These are phyloP conservation scores for Eucalyptus lansdowneana DNA, from an alignment of 345 rosid genomes.

Conservation along the genomic window DNA sequence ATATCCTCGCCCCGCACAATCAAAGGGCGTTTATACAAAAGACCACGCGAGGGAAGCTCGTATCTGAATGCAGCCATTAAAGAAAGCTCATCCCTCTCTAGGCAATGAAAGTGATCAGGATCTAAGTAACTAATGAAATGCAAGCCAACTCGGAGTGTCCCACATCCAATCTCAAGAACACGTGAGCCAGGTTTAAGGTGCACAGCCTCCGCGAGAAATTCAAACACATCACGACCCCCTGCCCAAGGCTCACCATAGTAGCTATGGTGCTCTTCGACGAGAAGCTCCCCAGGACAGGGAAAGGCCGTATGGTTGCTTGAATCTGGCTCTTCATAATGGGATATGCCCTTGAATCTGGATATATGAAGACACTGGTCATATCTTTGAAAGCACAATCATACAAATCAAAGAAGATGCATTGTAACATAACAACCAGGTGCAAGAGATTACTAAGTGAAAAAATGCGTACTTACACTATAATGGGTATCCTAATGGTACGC, in stretches of 20 bases:
- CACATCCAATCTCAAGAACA: conserved; percentile 95
- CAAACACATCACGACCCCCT: conserved; percentile 89
- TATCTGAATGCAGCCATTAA: conserved; percentile 89
- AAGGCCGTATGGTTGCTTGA: conserved; percentile 53
- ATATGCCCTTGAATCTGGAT: conserved; percentile 75
- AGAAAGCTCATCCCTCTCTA: conserved; percentile 92
- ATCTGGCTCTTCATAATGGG: conserved; percentile 62
- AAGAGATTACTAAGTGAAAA: background rate
- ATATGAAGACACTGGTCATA: background rate
- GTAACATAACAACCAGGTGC: background rate
- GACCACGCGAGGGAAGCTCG: conserved; percentile 96
- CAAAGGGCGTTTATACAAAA: conserved; percentile 67
- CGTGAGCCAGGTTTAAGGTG: conserved; percentile 31
- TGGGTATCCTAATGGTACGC: background rate
- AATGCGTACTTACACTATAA: background rate
- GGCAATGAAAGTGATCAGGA: conserved; percentile 68
- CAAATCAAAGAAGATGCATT: background rate
- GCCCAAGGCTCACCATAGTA: conserved; percentile 99
- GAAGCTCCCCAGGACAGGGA: conserved; percentile 89
- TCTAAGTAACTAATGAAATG: conserved; percentile 77
- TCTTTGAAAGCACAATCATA: background rate
- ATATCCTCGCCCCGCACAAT: conserved; percentile 85
- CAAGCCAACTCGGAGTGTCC: conserved; percentile 86
- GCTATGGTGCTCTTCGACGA: conserved; percentile 91
- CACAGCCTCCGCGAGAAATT: conserved; percentile 65